Base-by-base conservation (phyloP, 306 rosid species). In the Quercus robur region DNA sequence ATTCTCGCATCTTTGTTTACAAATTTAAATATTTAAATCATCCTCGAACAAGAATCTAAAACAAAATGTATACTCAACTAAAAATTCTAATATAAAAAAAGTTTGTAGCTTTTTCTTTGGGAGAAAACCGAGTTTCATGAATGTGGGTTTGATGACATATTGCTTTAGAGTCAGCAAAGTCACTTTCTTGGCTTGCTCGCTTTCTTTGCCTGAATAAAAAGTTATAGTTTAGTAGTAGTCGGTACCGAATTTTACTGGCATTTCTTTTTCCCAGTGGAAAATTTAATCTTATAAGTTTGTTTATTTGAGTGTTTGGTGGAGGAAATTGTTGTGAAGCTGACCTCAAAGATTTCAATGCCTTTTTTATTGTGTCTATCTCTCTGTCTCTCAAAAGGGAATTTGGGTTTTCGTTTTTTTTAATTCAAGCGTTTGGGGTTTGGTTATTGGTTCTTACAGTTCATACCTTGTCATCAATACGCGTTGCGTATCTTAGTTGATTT, bases 391-490 rank as follows among this genome's bases (percentile, higher is more conserved):
- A 58, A 69, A 77, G 56, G 73, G 70, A 66, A 12, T 49, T 49
- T 49, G 17, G 17, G 15, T 12, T 72, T 73, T 46, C 41, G 72
- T 54, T 77, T 75, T 81, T 77, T 81, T 71, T 66, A 57, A 66
- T 52, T 28, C 58, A 73, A 77, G 86, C 75, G 81, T 86, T 81
- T 81, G 86, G 88, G 81, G 73, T 87, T 81, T 76, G 89, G 85
- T 86, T 85, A 82, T 18, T 81, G 84, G 77, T 88, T 83, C 84
- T 89, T 87, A 89, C 94, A 88, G 97, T 90, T 92, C 94, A 94
- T 91, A 70, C 81, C 81, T 86, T n/a, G 81, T 90, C 98, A 87
- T 88, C 84, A 81, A 85, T 66, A 87, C 97, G 93, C 93, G 93
- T 94, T 94, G 81, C 81, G 70, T 88, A 62, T 84, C 77, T 79